These are phyloP conservation scores for Artemisia annua DNA, from an alignment of 129 eudicot genomes.

Conservation along the genomic window DNA sequence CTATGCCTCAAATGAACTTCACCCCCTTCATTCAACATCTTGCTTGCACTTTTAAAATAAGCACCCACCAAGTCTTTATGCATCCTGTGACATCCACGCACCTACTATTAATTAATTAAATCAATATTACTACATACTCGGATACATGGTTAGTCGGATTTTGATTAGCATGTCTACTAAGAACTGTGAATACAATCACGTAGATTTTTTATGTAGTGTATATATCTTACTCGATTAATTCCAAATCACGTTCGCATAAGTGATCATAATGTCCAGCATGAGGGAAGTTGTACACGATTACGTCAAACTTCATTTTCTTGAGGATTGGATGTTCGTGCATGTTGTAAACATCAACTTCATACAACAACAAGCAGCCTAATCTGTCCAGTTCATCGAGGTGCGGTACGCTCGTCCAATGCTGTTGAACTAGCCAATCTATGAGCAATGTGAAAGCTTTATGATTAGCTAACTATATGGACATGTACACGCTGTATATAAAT, in stretches of 20 bases:
- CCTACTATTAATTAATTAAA: not conserved
- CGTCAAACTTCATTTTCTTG: slow-evolving; percentile 33
- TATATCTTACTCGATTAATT: slow-evolving; percentile 31
- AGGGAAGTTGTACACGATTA: slow-evolving; percentile 43
- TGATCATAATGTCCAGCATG: slow-evolving; percentile 40
- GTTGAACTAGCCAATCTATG: slow-evolving; percentile 7
- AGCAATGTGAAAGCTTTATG: not conserved
- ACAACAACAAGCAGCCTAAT: slow-evolving; percentile 36
- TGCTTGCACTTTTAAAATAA: slow-evolving; percentile 38
- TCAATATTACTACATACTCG: no score
- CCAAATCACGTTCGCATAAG: slow-evolving; percentile 15
- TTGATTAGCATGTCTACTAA: no score
- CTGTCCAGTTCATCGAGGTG: slow-evolving; percentile 33
- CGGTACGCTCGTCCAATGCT: slow-evolving; percentile 25
- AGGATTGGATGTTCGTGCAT: slow-evolving; percentile 36
- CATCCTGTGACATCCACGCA: slow-evolving; percentile 26
- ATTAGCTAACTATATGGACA: not conserved
- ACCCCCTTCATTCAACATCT: slow-evolving; percentile 43
- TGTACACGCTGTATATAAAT: not conserved
- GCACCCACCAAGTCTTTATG: slow-evolving; percentile 38
- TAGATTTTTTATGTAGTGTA: not conserved
- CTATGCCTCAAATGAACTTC: slow-evolving; percentile 57
- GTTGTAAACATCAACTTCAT: slow-evolving; percentile 37
- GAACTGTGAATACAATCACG: not conserved
- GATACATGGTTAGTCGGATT: no score